phyloP scores from a whole-genome alignment of 176 grass and related monocot species.

The Ananas comosus region DNA sequence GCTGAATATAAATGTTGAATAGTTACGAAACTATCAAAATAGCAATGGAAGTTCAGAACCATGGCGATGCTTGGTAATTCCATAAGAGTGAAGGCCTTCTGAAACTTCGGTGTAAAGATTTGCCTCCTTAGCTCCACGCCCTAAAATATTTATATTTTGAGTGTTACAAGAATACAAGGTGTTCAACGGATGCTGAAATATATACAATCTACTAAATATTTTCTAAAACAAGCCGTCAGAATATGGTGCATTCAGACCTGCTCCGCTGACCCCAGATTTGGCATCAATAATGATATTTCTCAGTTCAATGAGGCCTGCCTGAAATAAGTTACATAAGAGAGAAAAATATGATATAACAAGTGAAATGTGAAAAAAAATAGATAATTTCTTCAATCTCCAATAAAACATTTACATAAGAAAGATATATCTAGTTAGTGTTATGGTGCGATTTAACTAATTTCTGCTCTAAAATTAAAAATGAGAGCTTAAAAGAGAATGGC shows the following conservation, averaged over 20 bases:
- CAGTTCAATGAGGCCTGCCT: slow-evolving; percentile 67
- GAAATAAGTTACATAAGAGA: slow-evolving; percentile 22
- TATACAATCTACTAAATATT: background rate
- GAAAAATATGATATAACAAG: slow-evolving; percentile 22
- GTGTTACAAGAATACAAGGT: background rate
- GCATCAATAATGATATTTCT: slow-evolving; percentile 96
- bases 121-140: slow-evolving; percentile 95
- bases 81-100: slow-evolving; percentile 92
- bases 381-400: background rate
- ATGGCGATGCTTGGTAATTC: slow-evolving; percentile 82
- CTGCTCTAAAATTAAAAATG: no score
- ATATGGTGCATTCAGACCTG: slow-evolving; percentile 40
- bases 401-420: background rate
- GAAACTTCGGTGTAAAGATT: slow-evolving; percentile 98
- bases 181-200: background rate
- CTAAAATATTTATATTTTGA: slow-evolving; percentile 27
- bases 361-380: background rate
- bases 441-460: no score
- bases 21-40: no score
- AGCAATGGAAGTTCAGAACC: slow-evolving; percentile 26
- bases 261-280: slow-evolving; percentile 92
- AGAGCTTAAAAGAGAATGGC: no score
- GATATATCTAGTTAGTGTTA: background rate
- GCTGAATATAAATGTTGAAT: no score
- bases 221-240: background rate